Evolutionary conservation across 768 basidiomycete genomes (phyloP), one percentile per base, ranked within the genome.

Genomic region (Boletus speciosus): DNA sequence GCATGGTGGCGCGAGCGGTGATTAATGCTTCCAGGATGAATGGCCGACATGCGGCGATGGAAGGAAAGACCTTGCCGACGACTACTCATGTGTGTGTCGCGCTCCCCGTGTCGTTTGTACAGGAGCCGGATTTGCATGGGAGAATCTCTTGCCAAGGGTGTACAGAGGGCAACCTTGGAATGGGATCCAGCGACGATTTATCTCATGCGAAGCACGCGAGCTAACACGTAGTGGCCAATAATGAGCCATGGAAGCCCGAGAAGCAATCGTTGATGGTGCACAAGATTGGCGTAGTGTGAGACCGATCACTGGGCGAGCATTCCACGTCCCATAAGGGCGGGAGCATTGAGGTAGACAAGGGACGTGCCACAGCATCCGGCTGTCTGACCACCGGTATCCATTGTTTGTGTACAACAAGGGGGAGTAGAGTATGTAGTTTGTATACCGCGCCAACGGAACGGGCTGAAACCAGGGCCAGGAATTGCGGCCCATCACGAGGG

Each of bases 21-120:
- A 71, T 69, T 61, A 64, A 69, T 42, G 41, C 56, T 61, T 66
- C 62, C 55, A 66, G 61, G 55, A 54, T 55, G 53, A 59, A 66
- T 57, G 57, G 56, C 43, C 60, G 54, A 53, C 60, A 54, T 57
- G 63, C 64, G 59, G 62, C 54, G 53, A 56, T 55, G 61, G 60
- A 58, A 59, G 50, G 52, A 66, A 52, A 50, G 54, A 8, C 45
- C 48, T 58, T 66, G 53, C 51, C 53, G 55, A 60, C 55, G 52
- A 51, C 31, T 36, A 35, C 19, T 46, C n/a, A 12, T 16, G 31
- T 32, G 51, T 23, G 51, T 49, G 29, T 48, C 25, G 39, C 27
- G 39, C 27, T 58, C 44, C 27, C 46, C 54, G 50, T 51, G 51
- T 54, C 35, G 27, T 52, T 29, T 39, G 58, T 29, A 41, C 46